Evolutionary conservation across 2,329 filamentous ascomycete species (phyloP), one percentile per base, ranked within the genome.

Genomic region (Alternaria postmessia): DNA sequence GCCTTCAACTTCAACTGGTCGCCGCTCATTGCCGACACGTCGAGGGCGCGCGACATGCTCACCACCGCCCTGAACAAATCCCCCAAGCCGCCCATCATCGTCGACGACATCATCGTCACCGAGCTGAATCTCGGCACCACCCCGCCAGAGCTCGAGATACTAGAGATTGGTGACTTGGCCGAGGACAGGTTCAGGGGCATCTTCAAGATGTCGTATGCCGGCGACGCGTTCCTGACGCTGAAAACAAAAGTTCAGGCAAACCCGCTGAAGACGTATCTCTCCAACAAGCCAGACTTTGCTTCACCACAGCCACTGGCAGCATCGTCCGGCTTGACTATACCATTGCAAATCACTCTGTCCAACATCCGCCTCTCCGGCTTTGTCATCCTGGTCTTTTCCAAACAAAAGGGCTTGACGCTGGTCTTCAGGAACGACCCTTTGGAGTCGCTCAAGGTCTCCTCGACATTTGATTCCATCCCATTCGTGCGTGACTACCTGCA

Each of bases 1-100:
- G 95, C 95, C 71, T 99, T 99, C 91, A 98, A 98, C 86, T 99
- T 99, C 91, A 98, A 98, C 92, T 99, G 95, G 95, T 97, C 93
- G 87, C 95, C 95, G 77, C 87, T 99, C 68, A 95, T 96, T 82
- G 94, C 94, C 76, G 95, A 98, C 83, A 94, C 92, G 75, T 88
- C 91, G 78, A 91, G 93, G 71, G 94, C 95, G 52, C 91, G 94
- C 79, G 94, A 98, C 78, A 91, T 98, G 79, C 87, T 99, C 72
- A 99, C 95, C 26, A 90, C 92, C 59, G 95, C 95, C 36, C 86
- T 99, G 74, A 99, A 99, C 86, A 98, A 98, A 82, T 95, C 92
- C 55, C 94, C 94, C 39, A 98, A 98, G 76, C 95, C 95, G 58
- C 95, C 95, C 62, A 98, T 98, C 76, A 99, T 99, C 78, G 95